Conservation (phyloP, 2,329 filamentous ascomycete genomes). For the Colletotrichum tropicicola region DNA sequence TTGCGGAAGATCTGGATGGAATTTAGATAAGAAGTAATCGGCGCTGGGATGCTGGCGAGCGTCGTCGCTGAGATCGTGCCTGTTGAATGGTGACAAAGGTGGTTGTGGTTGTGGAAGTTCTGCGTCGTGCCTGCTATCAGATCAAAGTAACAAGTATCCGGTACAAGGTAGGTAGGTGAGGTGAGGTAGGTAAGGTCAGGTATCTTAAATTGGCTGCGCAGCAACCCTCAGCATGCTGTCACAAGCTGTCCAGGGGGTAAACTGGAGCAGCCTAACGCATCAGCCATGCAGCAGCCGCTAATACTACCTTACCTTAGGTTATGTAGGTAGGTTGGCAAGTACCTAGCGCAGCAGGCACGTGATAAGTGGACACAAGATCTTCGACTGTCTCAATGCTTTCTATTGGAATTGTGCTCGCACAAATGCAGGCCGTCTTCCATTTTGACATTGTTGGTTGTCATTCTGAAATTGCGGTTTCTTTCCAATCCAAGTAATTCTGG, state of each 20-base stretch:
- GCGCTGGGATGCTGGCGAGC: not conserved
- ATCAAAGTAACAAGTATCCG: slow-evolving; percentile 25
- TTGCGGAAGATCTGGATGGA: slow-evolving; percentile 28
- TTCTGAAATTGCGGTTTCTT: too few species aligned
- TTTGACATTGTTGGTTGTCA: too few species aligned
- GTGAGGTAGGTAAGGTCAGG: too few species aligned
- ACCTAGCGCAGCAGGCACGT: too few species aligned
- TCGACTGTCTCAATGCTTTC: too few species aligned
- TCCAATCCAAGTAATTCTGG: too few species aligned
- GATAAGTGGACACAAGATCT: too few species aligned
- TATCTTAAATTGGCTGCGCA: slow-evolving; percentile 23
- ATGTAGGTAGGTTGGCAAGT: too few species aligned
- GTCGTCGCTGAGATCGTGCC: not conserved
- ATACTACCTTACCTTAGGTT: too few species aligned
- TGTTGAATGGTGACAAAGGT: not conserved
- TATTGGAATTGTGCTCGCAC: too few species aligned
- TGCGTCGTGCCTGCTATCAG: slow-evolving; percentile 24
- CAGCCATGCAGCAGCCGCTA: too few species aligned
- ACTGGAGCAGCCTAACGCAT: not conserved
- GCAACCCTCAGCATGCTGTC: slow-evolving; percentile 19
- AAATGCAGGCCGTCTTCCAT: too few species aligned
- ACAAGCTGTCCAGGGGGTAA: slow-evolving; percentile 16
- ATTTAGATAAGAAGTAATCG: not conserved
- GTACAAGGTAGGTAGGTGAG: not conserved
- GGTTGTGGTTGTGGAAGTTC: slow-evolving; percentile 16